A percentile compares a stretch with the other conserved stretches of the same genome.
phyloP scores from a whole-genome alignment of 805 yeast species.

The Saccharomycopsis sp. region DNA sequence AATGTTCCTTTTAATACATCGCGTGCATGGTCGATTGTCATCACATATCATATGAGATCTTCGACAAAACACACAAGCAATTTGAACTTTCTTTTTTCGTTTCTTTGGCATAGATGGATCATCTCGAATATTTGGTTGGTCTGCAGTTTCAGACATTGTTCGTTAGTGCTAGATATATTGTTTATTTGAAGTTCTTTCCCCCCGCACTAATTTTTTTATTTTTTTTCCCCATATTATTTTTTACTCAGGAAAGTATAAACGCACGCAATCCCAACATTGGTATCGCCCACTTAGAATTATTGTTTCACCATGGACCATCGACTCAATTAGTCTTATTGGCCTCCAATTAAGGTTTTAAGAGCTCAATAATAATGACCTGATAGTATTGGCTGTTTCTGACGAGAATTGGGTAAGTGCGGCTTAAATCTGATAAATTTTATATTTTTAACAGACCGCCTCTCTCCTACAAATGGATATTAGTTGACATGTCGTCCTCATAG shows the following conservation, averaged over 20 bases:
- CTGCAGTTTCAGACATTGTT: conserved; percentile 1
- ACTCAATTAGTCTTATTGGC: too few species aligned
- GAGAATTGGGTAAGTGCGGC: too few species aligned
- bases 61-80: conserved; percentile 85
- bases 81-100: conserved; percentile 36
- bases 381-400: too few species aligned
- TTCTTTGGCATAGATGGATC: conserved; percentile 24
- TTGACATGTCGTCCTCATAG: too few species aligned
- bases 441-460: too few species aligned
- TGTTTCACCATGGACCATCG: too few species aligned
- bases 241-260: neutral
- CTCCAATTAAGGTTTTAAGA: too few species aligned
- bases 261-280: neutral
- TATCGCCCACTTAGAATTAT: too few species aligned
- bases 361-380: too few species aligned
- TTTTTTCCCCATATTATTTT: neutral
- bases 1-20: conserved; percentile 82
- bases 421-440: too few species aligned
- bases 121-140: neutral
- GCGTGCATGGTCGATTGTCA: conserved; percentile 54
- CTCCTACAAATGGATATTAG: too few species aligned
- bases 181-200: neutral
- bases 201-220: neutral
- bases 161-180: too few species aligned
- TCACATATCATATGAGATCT: conserved; percentile 94